A percentile compares a stretch with the other conserved stretches of the same genome.
Conservation (phyloP, 805 yeast species). For the Candida sonorensis region DNA sequence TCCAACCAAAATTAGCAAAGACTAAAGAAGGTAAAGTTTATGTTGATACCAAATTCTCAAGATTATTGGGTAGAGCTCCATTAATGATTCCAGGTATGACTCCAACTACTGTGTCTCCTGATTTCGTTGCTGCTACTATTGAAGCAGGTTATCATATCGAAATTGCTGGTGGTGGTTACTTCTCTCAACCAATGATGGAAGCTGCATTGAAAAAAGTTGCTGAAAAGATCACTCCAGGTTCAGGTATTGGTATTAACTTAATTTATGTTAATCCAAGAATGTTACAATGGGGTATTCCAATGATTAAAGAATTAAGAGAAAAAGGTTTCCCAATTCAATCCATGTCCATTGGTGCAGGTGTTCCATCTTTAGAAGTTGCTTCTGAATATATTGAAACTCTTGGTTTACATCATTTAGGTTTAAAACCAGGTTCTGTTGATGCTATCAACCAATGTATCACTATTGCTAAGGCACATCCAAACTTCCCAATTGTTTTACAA, state of each 20-base stretch:
- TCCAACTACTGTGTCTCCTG: constrained; percentile 93
- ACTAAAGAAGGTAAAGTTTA: constrained; percentile 65
- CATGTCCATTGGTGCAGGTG: constrained; percentile 98
- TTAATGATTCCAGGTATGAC: constrained; percentile 99
- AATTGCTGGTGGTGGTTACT: constrained; percentile 99
- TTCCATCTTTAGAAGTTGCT: constrained; percentile 96
- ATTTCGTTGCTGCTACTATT: constrained; percentile 87
- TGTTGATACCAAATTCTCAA: constrained; percentile 91
- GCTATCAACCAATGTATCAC: constrained; percentile 79
- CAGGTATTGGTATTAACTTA: constrained; percentile 85
- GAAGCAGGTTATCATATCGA: constrained; percentile 97
- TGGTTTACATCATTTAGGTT: constrained; percentile 88
- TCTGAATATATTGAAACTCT: constrained; percentile 89
- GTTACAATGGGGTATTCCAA: constrained; percentile 98
- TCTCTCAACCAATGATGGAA: constrained; percentile 63
- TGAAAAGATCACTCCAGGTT: constrained; percentile 67
- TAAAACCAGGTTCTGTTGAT: constrained; percentile 97
- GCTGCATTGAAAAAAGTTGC: constrained; percentile 72
- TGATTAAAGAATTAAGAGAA: constrained; percentile 80
- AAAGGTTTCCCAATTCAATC: constrained; percentile 96
- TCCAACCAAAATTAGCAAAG: constrained; percentile 77
- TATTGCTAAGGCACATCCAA: constrained; percentile 93
- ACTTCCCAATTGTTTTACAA: constrained; percentile 93
- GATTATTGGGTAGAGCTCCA: constrained; percentile 91
- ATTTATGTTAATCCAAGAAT: constrained; percentile 95